Conservation (phyloP, 257 asterid species). For the Salvia hispanica region DNA sequence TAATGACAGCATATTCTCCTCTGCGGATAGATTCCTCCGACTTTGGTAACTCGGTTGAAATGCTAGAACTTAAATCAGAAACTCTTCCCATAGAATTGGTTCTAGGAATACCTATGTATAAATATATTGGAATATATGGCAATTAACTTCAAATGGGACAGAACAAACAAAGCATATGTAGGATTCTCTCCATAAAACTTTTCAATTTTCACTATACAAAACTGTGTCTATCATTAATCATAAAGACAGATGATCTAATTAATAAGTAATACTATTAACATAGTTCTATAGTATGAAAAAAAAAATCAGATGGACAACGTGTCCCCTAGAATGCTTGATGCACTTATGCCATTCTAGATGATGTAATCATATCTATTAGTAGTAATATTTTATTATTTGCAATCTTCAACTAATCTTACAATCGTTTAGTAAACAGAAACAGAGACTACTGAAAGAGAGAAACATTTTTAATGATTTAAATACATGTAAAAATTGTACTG, state of each 20-base stretch:
- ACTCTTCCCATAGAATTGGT: slow-evolving; percentile 77
- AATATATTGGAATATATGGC: slow-evolving; percentile 31
- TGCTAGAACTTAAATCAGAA: slow-evolving; percentile 63
- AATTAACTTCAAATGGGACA: slow-evolving; percentile 31
- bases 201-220: no score
- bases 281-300: background rate
- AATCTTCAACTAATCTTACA: slow-evolving; percentile 15
- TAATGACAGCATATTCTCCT: slow-evolving; percentile 93
- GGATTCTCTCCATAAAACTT: no score
- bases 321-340: background rate
- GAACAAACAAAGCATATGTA: no score
- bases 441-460: slow-evolving; percentile 14
- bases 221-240: no score
- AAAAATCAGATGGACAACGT: background rate
- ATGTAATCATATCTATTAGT: slow-evolving; percentile 19
- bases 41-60: slow-evolving; percentile 61
- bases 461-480: background rate
- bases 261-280: background rate
- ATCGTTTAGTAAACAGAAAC: background rate
- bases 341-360: background rate
- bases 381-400: background rate
- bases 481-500: slow-evolving; percentile 17
- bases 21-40: slow-evolving; percentile 85
- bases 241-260: slow-evolving; percentile 17
- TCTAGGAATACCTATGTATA: slow-evolving; percentile 71